phyloP scores from a whole-genome alignment of 805 yeast genomes.

The Lipomyces oligophaga region DNA sequence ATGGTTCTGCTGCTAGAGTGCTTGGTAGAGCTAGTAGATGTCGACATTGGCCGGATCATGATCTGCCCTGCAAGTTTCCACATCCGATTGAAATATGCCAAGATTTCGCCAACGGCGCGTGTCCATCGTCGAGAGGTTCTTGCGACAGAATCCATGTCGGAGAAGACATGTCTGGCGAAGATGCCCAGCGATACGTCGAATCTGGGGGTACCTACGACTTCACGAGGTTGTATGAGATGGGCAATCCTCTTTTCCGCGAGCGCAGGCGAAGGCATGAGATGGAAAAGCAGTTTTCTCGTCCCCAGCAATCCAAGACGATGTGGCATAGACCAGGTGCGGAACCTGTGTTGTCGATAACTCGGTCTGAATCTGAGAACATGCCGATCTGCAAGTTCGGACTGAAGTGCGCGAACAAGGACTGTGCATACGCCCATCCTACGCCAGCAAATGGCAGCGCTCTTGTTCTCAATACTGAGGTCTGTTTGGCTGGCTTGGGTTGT shows the following conservation, averaged over 20 bases:
- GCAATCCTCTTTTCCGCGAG: slow-evolving; percentile 1
- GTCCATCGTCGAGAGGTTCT: slow-evolving; percentile 75
- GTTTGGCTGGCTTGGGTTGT: slow-evolving; percentile 66
- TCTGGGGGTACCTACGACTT: slow-evolving; percentile 35
- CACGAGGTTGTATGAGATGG: slow-evolving; percentile 16
- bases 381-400: slow-evolving; percentile 72
- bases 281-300: background rate
- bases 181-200: slow-evolving; percentile 50
- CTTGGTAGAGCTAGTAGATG: slow-evolving; percentile 28
- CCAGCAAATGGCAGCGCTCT: slow-evolving; percentile 74
- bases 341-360: background rate
- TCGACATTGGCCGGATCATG: slow-evolving; percentile 38
- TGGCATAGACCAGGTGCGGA: too few species aligned
- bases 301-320: too few species aligned
- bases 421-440: slow-evolving; percentile 91
- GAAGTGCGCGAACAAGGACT: slow-evolving; percentile 68
- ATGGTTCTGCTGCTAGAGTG: background rate
- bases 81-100: slow-evolving; percentile 79
- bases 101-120: slow-evolving; percentile 57
- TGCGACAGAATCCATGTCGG: slow-evolving; percentile 81
- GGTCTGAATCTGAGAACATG: slow-evolving; percentile 42
- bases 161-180: slow-evolving; percentile 64
- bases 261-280: too few species aligned
- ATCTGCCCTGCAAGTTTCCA: slow-evolving; percentile 56
- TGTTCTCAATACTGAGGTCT: slow-evolving; percentile 69